Base-by-base conservation (phyloP, 2,329 filamentous ascomycete species). In the Colletotrichum theobromicola region DNA sequence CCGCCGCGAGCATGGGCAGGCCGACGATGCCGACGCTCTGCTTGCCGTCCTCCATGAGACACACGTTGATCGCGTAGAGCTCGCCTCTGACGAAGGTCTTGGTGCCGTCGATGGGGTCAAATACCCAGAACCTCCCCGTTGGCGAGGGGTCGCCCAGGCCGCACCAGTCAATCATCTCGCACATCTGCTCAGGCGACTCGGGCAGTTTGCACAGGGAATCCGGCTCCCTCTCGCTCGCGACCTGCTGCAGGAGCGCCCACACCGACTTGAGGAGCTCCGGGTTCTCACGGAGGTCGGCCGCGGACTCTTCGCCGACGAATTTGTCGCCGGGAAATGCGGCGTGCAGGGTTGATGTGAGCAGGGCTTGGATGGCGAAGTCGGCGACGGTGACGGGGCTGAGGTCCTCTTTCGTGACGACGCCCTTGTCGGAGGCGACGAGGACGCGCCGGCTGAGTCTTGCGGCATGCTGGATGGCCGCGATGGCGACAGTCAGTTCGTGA, bases 61-160 rank as follows among this genome's bases (percentile, higher is more conserved):
- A 89, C 21, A 90, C 84, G 72, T 91, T 91, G 80, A 91, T 88
- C 70, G 89, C 90, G 76, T 91, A 92, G 61, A 90, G 85, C 77
- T 90, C 83, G 7, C 88, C 86, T 13, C 83, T 81, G 10, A 92
- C 83, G 68, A 90, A 92, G 1, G 89, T 90, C 81, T 89, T 87
- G 3, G 90, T 92, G 9, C 90, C 90, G 76, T 92, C 90, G 34
- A 92, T 91, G 1, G 90, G 90, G 77, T 92, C 90, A 77, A 92
- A 91, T 0, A 92, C 85, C 90, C 90, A 92, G 10, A 87, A 86
- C 16, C 89, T 80, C 9, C 85, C 86, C 64, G 67, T 5, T 1
- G 70, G 70, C 16, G 73, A 74, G 6, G 84, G 87, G 18, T 79
- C 80, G 28, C 84, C 84, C 24, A 82, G 77, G 34, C 87, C 86